Conservation (phyloP, 352 stramenopile genomes). For the Pythium phragmitis region DNA sequence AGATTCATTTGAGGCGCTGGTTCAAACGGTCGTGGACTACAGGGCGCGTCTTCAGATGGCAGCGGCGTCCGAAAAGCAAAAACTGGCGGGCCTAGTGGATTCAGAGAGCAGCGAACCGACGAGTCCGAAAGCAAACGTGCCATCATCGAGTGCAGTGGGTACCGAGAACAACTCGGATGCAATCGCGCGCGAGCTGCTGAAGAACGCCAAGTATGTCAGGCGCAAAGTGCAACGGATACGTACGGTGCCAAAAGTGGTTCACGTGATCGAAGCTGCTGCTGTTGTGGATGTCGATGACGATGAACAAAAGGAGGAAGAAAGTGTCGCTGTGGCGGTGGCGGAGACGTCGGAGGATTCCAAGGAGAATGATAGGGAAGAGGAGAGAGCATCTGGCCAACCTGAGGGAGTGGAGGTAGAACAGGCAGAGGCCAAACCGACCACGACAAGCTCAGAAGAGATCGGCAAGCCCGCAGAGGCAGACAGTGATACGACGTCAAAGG, state of each 20-base stretch:
- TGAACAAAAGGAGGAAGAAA: slow-evolving; percentile 21
- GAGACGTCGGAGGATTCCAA: not conserved
- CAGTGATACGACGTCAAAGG: not conserved
- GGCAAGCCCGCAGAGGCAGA: not conserved
- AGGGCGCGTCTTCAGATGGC: slow-evolving; percentile 73
- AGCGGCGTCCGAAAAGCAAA: slow-evolving; percentile 67
- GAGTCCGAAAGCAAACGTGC: not conserved
- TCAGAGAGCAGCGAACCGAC: slow-evolving; percentile 1
- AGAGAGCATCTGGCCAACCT: not conserved
- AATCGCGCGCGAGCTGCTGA: slow-evolving; percentile 19
- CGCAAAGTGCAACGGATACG: slow-evolving; percentile 35
- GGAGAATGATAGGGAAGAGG: slow-evolving; percentile 8
- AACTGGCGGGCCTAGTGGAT: slow-evolving; percentile 33
- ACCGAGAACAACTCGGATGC: not conserved
- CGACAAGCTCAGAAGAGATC: slow-evolving; percentile 1
- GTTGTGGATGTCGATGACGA: slow-evolving; percentile 13
- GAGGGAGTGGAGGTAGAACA: slow-evolving; percentile 6
- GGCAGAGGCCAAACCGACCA: not conserved
- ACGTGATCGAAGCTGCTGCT: slow-evolving; percentile 5
- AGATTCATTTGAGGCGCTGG: slow-evolving; percentile 45
- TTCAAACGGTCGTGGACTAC: slow-evolving; percentile 74
- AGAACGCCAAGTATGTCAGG: slow-evolving; percentile 52
- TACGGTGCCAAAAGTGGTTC: slow-evolving; percentile 15
- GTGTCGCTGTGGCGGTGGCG: not conserved
- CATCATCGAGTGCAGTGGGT: not conserved